A percentile compares a stretch with the other conserved stretches of the same genome.
These are phyloP conservation scores for Exophiala sp. DNA, from an alignment of 2,329 filamentous ascomycete genomes.

Conservation along the genomic window DNA sequence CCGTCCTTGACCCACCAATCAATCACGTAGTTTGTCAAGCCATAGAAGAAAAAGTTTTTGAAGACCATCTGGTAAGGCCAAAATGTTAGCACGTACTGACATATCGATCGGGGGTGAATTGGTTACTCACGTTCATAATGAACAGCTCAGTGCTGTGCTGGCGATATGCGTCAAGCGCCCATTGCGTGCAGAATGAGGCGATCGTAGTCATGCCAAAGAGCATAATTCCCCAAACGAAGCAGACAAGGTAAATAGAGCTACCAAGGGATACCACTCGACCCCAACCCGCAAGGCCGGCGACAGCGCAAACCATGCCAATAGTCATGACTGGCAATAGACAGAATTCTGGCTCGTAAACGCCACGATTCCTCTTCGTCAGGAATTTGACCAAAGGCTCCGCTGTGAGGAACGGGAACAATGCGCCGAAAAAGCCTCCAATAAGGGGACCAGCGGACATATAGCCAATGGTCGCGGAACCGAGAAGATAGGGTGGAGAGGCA, in stretches of 20 bases:
- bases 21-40: constrained; percentile 37
- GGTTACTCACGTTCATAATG: constrained; percentile 20
- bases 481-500: constrained; percentile 31
- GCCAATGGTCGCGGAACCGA: constrained; percentile 30
- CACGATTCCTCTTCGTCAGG: constrained; percentile 42
- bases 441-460: constrained; percentile 23
- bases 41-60: constrained; percentile 31
- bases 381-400: constrained; percentile 34
- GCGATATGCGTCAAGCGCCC: constrained; percentile 17
- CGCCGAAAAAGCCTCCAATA: constrained; percentile 13
- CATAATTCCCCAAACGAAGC: constrained; percentile 17
- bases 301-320: constrained; percentile 7
- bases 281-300: constrained; percentile 39
- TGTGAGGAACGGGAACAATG: constrained; percentile 25
- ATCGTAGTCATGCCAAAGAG: constrained; percentile 18
- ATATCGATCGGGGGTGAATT: neutral
- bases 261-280: constrained; percentile 23
- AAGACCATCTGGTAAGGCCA: constrained; percentile 10
- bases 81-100: too few relatives aligned
- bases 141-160: constrained; percentile 23
- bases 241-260: constrained; percentile 14
- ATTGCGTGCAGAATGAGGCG: constrained; percentile 14
- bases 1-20: constrained; percentile 34
- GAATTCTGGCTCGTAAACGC: constrained; percentile 41
- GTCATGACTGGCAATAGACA: constrained; percentile 29